Evolutionary conservation across 2,329 filamentous ascomycete species (phyloP), one percentile per base, ranked within the genome.

Genomic region (Alternaria sp.): DNA sequence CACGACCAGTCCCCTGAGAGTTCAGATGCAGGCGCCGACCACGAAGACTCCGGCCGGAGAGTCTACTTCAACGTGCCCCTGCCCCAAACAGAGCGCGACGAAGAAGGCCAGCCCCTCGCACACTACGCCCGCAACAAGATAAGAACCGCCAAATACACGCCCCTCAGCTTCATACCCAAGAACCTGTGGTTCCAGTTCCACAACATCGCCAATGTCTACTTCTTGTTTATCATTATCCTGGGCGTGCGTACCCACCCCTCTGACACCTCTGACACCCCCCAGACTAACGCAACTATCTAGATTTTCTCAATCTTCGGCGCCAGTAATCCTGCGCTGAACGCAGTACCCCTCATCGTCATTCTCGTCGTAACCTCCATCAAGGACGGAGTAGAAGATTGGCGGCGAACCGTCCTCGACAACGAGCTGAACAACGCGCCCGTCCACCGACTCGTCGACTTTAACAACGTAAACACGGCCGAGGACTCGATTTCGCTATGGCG

Each of bases 121-220:
- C 84, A 87, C 21, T 99, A 91, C 80, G 87, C 92, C 52, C 87
- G 95, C 70, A 99, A 99, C 85, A 99, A 99, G 85, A 97, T 99
- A 79, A 88, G 96, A 72, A 99, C 96, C 4, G 93, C 96, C 63
- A 99, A 98, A 82, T 99, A 99, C 81, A 99, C 96, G 8, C 91
- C 96, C 9, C 81, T 99, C 67, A 97, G 92, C 63, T 99, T 99
- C 81, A 81, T 99, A 26, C 96, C 96, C 13, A 98, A 98, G 84
- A 98, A 99, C 81, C 78, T 99, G 76, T 99, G 91, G 89, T 93
- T 97, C 69, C 96, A 99, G 81, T 98, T 99, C 78, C 95, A 99
- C 82, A 98, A 98, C 77, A 91, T 99, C 74, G 96, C 96, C 77
- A 99, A 99, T 80, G 91, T 98, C 57, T 99, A 98, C 83, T 99